phyloP scores from a whole-genome alignment of 2,329 filamentous ascomycete species.

The Penicillium sp. region DNA sequence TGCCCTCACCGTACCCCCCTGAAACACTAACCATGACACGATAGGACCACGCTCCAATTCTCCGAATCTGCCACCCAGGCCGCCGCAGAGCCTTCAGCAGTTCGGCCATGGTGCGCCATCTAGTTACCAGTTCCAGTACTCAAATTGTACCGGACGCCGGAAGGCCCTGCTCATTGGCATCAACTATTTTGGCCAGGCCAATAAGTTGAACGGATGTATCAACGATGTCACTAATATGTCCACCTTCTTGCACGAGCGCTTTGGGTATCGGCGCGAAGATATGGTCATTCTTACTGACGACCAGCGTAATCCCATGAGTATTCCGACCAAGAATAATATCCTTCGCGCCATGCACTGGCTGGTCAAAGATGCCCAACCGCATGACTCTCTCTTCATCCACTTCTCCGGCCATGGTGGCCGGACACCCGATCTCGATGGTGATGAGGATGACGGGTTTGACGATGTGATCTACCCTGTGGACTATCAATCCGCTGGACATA shows the following conservation, averaged over 20 bases:
- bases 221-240: constrained; percentile 99
- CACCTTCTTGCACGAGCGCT: constrained; percentile 80
- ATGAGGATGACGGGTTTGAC: constrained; percentile 76
- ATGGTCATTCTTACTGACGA: constrained; percentile 98
- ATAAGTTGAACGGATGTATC: constrained; percentile 89
- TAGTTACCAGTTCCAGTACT: constrained; percentile 89
- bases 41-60: constrained; percentile 58
- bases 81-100: constrained; percentile 69
- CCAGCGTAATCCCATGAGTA: constrained; percentile 95
- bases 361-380: constrained; percentile 89
- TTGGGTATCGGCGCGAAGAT: constrained; percentile 90
- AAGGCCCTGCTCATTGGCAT: constrained; percentile 93
- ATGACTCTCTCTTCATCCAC: constrained; percentile 96
- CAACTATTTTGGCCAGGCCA: constrained; percentile 92
- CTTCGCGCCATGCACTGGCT: constrained; percentile 97
- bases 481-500: constrained; percentile 70
- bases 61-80: constrained; percentile 67
- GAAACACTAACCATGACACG: background rate
- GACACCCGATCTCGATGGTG: constrained; percentile 73
- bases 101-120: constrained; percentile 82
- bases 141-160: constrained; percentile 82
- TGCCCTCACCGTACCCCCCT: background rate
- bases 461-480: constrained; percentile 82
- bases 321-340: constrained; percentile 94
- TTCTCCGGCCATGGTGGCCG: constrained; percentile 87